A percentile compares a stretch with the other conserved stretches of the same genome.
phyloP scores from a whole-genome alignment of 2,329 filamentous ascomycete species.

The Fusarium solani-melongenae region DNA sequence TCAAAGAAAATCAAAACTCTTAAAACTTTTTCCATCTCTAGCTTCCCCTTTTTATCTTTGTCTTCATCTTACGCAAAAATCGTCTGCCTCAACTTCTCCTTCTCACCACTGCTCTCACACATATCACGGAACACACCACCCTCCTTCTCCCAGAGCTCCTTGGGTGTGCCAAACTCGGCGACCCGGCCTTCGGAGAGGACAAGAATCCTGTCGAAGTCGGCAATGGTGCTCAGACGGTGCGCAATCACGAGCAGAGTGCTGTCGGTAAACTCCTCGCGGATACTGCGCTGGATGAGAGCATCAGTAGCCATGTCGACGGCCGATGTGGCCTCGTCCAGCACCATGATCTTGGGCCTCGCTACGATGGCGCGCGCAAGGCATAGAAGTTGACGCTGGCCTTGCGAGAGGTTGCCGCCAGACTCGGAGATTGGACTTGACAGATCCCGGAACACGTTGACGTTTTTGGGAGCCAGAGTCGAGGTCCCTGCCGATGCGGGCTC shows the following conservation, averaged over 20 bases:
- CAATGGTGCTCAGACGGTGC: slow-evolving; percentile 80
- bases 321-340: slow-evolving; percentile 83
- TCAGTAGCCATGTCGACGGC: slow-evolving; percentile 85
- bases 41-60: neutral
- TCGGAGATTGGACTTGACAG: slow-evolving; percentile 74
- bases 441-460: slow-evolving; percentile 73
- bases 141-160: slow-evolving; percentile 67
- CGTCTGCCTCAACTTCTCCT: slow-evolving; percentile 61
- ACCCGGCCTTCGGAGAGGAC: slow-evolving; percentile 76
- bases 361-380: slow-evolving; percentile 81
- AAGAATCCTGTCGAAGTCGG: slow-evolving; percentile 79
- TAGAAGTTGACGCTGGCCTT: slow-evolving; percentile 81
- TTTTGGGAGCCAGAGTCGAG: slow-evolving; percentile 54
- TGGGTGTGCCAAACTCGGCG: slow-evolving; percentile 74
- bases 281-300: slow-evolving; percentile 76
- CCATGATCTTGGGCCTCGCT: slow-evolving; percentile 78
- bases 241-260: slow-evolving; percentile 80
- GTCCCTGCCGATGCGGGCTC: slow-evolving; percentile 51
- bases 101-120: slow-evolving; percentile 71
- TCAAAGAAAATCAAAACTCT: neutral
- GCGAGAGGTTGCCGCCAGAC: slow-evolving; percentile 78
- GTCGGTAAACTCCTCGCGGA: slow-evolving; percentile 76
- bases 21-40: neutral
- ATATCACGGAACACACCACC: slow-evolving; percentile 70
- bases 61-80: slow-evolving; percentile 47